phyloP scores from a whole-genome alignment of 2,329 filamentous ascomycete genomes.

The Achaetomium macrosporum region DNA sequence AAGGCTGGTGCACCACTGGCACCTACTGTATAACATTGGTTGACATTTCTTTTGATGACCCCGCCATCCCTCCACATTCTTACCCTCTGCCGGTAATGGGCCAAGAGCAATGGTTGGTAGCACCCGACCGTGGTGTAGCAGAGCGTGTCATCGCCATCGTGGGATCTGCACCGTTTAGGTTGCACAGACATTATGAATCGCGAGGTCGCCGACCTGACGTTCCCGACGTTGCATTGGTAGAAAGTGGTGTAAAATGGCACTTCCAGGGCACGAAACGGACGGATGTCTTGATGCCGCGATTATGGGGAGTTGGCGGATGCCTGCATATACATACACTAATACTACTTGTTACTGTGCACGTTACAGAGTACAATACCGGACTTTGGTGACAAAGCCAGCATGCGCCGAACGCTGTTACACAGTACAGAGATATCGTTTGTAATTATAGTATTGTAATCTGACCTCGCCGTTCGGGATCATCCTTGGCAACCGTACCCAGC shows the following conservation, averaged over 20 bases:
- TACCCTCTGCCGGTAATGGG: background rate
- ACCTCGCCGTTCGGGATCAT: too few relatives aligned
- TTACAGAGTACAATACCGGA: too few relatives aligned
- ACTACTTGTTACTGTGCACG: too few relatives aligned
- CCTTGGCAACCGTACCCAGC: too few relatives aligned
- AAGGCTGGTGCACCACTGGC: too few relatives aligned
- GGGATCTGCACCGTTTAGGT: slow-evolving; percentile 9
- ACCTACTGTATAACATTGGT: too few relatives aligned
- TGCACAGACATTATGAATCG: slow-evolving; percentile 7
- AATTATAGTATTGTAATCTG: too few relatives aligned
- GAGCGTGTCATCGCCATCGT: slow-evolving; percentile 1
- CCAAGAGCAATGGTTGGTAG: background rate
- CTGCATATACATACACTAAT: too few relatives aligned
- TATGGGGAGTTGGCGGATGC: background rate
- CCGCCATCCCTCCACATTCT: background rate
- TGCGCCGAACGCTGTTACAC: too few relatives aligned
- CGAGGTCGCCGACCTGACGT: slow-evolving; percentile 19
- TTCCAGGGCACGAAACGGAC: background rate
- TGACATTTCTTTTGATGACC: too few relatives aligned
- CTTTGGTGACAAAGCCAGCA: too few relatives aligned
- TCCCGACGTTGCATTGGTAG: slow-evolving; percentile 14
- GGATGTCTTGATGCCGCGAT: background rate
- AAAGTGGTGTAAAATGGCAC: background rate
- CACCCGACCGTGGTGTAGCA: background rate
- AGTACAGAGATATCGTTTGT: too few relatives aligned